A percentile compares a stretch with the other conserved stretches of the same genome.
Conservation (phyloP, 441 rosid genomes). For the Macaranga tanarius region DNA sequence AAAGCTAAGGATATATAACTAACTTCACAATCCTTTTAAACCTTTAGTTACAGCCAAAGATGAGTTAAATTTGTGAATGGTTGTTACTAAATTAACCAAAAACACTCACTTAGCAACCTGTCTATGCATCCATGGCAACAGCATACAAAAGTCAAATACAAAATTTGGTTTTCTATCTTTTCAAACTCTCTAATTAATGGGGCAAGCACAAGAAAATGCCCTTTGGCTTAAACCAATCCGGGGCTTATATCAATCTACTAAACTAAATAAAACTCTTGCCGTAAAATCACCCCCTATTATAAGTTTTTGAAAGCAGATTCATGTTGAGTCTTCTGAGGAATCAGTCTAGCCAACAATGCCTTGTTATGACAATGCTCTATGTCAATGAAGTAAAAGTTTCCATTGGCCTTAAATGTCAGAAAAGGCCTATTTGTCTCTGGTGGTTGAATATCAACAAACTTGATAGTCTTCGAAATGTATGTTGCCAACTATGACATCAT, state of each 20-base stretch:
- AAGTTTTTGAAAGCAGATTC: conserved; percentile 86
- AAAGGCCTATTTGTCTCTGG: conserved; percentile 78
- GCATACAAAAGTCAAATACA: neutral
- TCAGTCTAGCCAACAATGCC: conserved; percentile 79
- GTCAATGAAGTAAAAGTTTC: conserved; percentile 65
- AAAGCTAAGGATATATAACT: too few relatives aligned
- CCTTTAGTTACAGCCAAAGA: neutral
- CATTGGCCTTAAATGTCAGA: conserved; percentile 82
- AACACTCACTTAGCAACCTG: conserved; percentile 2
- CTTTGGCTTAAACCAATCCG: neutral
- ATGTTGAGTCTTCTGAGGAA: conserved; percentile 56
- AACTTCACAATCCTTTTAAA: neutral
- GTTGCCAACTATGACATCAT: conserved; percentile 91
- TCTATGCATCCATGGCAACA: neutral
- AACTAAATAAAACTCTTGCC: neutral
- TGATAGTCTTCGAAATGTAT: conserved; percentile 54
- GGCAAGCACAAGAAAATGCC: conserved; percentile 14
- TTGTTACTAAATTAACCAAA: neutral
- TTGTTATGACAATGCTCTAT: conserved; percentile 79
- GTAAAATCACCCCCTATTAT: conserved; percentile 30
- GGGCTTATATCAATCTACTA: neutral
- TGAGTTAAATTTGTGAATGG: neutral
- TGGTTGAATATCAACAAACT: conserved; percentile 70
- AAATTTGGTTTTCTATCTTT: neutral
- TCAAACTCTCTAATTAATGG: neutral